Conservation (phyloP, 1,284 basidiomycete genomes). For the Ustilago cynodontis region DNA sequence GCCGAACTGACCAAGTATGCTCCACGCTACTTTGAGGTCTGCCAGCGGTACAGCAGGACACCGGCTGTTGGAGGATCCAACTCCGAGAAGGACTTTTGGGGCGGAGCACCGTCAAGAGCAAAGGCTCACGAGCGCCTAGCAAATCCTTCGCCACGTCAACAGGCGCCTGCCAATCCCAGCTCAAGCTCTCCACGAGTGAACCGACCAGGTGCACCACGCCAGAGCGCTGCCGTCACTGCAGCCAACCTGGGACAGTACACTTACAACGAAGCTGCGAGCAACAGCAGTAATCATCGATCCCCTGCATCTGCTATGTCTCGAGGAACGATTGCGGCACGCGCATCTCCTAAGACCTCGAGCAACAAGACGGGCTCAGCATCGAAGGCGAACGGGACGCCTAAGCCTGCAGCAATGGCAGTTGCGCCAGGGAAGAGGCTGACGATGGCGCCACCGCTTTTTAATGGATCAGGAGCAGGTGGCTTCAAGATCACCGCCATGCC, state of each 20-base stretch:
- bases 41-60: constrained; percentile 14
- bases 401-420: neutral
- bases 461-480: neutral
- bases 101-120: neutral
- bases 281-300: neutral
- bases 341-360: neutral
- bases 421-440: constrained; percentile 26
- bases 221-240: constrained; percentile 22
- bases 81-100: neutral
- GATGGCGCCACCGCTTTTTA: constrained; percentile 6
- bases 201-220: constrained; percentile 14
- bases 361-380: neutral
- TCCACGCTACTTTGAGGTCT: constrained; percentile 31
- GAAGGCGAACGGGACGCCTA: neutral
- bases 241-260: constrained; percentile 27
- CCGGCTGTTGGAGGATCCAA: neutral
- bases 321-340: neutral
- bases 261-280: constrained; percentile 19
- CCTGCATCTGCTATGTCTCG: neutral
- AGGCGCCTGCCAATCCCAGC: neutral
- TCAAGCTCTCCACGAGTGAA: neutral
- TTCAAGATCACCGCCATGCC: constrained; percentile 27
- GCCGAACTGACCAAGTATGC: constrained; percentile 26
- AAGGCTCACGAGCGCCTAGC: neutral
- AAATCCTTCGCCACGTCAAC: neutral